These are phyloP conservation scores for Colletotrichum chlorophyti DNA, from an alignment of 2,329 filamentous ascomycete species.

Conservation along the genomic window DNA sequence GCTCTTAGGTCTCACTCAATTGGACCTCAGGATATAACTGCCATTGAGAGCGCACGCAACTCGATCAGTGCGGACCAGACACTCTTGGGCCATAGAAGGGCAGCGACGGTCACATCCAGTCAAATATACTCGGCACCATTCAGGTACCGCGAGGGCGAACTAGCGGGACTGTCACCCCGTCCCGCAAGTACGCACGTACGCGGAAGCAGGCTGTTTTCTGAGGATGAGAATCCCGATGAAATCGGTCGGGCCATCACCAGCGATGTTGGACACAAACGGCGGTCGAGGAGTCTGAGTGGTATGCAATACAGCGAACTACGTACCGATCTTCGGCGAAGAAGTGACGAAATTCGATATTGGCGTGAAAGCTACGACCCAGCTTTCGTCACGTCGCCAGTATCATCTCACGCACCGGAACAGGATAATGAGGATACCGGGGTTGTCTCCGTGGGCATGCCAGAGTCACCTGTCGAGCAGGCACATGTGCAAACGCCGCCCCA, in stretches of 20 bases:
- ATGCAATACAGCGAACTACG: conserved; percentile 16
- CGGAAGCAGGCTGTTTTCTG: conserved; percentile 45
- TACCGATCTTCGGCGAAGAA: conserved; percentile 53
- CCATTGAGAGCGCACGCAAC: conserved; percentile 60
- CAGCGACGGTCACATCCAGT: conserved; percentile 47
- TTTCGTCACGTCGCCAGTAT: conserved; percentile 55
- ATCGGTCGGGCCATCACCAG: conserved; percentile 70
- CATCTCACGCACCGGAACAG: conserved; percentile 51
- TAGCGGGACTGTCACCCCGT: conserved; percentile 64
- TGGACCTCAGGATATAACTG: conserved; percentile 60
- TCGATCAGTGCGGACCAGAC: conserved; percentile 56
- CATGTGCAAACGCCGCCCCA: conserved; percentile 48
- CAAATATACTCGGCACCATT: conserved; percentile 44
- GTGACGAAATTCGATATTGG: conserved; percentile 71
- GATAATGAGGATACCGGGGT: conserved; percentile 40
- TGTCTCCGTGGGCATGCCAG: conserved; percentile 39
- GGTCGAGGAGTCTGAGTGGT: conserved; percentile 63
- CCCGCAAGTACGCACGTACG: conserved; percentile 67
- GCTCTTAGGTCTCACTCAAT: conserved; percentile 68
- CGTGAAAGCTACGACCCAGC: conserved; percentile 64
- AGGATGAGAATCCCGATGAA: conserved; percentile 54
- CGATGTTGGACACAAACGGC: conserved; percentile 57
- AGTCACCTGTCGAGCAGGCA: conserved; percentile 39
- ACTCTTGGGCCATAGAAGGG: conserved; percentile 45
- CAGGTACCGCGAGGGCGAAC: conserved; percentile 47